Evolutionary conservation across 2,329 filamentous ascomycete genomes (phyloP), one percentile per base, ranked within the genome.

Genomic region (Gyromitra esculenta): DNA sequence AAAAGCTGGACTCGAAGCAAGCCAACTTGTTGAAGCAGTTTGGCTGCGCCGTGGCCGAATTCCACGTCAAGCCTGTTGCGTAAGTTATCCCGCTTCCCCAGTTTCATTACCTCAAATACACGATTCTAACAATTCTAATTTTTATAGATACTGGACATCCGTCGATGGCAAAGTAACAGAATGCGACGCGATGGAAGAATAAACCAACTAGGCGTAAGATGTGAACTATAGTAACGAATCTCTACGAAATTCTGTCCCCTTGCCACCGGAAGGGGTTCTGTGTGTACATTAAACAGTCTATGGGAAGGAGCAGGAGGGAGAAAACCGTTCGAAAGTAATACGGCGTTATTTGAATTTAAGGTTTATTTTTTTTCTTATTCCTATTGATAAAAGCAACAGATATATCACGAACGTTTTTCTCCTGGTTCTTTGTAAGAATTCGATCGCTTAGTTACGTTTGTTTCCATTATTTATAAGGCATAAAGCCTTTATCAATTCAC

Each of bases 11-110:
- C 84, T 94, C 92, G 80, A 89, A 95, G 81, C 96, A 99, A 87
- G 97, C 96, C 73, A 91, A 94, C 79, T 85, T 99, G 82, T 84
- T 99, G 84, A 98, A 98, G 89, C 87, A 97, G 81, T 98, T 99
- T 85, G 91, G 93, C 68, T 89, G 97, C 73, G 93, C 92, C 78
- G 89, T 96, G 85, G 92, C 93, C 75, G 94, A 98, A 85, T 99
- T 99, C 86, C 91, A 88, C 83, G 90, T 99, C 75, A 88, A 90
- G 81, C 85, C 97, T 79, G 85, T 92, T 83, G 94, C 94, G 82
- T 75, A 31, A 75, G 72, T 75, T 91, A 13, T 39, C 13, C 41
- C 9, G 21, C 13, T 8, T 8, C 6, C 9, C 18, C 13, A 87
- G 41, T n/a, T 39, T 62, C 15, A 18, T 5, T 18, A 6, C 13